Conservation (phyloP, 108 stramenopile genomes). For the Skeletonema grethae region DNA sequence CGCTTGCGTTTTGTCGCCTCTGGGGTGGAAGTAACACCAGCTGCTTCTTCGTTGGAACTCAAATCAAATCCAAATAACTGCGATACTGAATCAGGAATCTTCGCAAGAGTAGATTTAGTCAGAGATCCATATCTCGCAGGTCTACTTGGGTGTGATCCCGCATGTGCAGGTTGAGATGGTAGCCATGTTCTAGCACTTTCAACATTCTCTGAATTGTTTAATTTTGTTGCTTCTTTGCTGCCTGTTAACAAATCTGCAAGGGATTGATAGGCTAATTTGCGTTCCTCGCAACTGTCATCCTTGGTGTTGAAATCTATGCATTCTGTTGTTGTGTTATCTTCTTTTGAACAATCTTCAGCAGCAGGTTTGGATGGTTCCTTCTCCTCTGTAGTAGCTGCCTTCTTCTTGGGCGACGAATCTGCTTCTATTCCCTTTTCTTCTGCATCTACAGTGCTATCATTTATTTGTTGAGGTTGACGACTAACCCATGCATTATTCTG, state of each 20-base stretch:
- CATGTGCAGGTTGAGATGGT: slow-evolving; percentile 63
- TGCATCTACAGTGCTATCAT: neutral
- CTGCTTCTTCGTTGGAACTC: neutral
- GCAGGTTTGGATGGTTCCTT: neutral
- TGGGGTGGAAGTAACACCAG: neutral
- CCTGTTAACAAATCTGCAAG: neutral
- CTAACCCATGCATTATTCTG: slow-evolving; percentile 24
- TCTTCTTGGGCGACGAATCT: slow-evolving; percentile 17
- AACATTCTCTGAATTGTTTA: neutral
- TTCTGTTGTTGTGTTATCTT: neutral
- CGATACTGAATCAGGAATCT: slow-evolving; percentile 25
- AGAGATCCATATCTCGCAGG: slow-evolving; percentile 39
- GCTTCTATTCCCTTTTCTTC: slow-evolving; percentile 1
- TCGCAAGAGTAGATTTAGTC: slow-evolving; percentile 24
- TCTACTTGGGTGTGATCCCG: slow-evolving; percentile 70
- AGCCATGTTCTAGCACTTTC: slow-evolving; percentile 32
- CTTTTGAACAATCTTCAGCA: slow-evolving; percentile 1
- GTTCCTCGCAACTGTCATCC: slow-evolving; percentile 5
- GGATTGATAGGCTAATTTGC: slow-evolving; percentile 2
- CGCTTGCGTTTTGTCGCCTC: slow-evolving; percentile 3
- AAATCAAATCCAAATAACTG: slow-evolving; percentile 24
- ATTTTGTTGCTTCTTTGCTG: neutral
- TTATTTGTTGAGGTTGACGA: slow-evolving; percentile 1
- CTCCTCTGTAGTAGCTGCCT: neutral
- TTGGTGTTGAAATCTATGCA: slow-evolving; percentile 11